These are phyloP conservation scores for Capniomyces stellatus DNA, from an alignment of 371 early-diverging fungal genomes.

Conservation along the genomic window DNA sequence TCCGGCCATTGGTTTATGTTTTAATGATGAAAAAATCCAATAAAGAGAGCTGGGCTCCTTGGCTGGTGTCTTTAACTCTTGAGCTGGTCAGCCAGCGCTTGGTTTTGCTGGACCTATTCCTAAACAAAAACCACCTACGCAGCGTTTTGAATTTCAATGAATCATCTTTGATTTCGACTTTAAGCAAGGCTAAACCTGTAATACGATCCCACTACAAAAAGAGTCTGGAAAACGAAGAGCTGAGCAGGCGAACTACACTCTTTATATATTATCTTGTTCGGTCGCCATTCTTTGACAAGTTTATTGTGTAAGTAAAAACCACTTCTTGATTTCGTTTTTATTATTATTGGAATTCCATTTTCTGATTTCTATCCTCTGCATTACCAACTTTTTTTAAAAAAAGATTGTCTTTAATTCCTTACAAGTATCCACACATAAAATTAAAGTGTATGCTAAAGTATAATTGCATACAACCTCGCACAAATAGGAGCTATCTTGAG, in stretches of 20 bases:
- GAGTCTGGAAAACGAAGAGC: constrained; percentile 60
- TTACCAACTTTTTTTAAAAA: background rate
- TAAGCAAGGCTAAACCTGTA: constrained; percentile 15
- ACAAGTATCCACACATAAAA: too few relatives aligned
- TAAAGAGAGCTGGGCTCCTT: constrained; percentile 61
- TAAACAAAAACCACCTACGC: constrained; percentile 3
- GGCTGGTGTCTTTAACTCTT: constrained; percentile 54
- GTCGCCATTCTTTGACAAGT: constrained; percentile 60
- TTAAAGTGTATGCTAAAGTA: too few relatives aligned
- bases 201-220: constrained; percentile 1
- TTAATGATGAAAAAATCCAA: constrained; percentile 56
- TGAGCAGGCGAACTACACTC: constrained; percentile 43
- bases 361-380: background rate
- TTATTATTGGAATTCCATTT: too few relatives aligned
- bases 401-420: too few relatives aligned
- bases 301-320: constrained; percentile 55
- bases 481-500: constrained; percentile 25
- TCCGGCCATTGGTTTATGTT: constrained; percentile 74
- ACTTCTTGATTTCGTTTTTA: too few relatives aligned
- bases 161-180: too few relatives aligned
- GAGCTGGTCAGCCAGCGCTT: constrained; percentile 39
- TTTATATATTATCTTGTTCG: constrained; percentile 66
- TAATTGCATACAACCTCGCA: too few relatives aligned
- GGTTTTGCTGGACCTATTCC: constrained; percentile 8
- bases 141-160: too few relatives aligned